Evolutionary conservation across 495 filamentous ascomycete genomes (phyloP).

Genomic region (Aspergillus wentii): DNA sequence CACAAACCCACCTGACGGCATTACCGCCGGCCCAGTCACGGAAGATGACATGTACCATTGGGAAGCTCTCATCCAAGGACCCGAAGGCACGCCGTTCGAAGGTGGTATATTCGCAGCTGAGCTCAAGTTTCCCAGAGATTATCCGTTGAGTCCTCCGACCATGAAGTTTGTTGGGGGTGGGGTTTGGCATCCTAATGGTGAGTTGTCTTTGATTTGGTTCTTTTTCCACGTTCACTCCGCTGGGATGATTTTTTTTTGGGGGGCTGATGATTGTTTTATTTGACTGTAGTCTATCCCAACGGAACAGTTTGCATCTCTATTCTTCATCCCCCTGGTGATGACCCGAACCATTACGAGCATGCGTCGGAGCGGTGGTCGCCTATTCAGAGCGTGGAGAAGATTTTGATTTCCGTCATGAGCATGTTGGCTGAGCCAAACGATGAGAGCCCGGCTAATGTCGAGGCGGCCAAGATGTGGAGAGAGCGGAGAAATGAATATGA

Average conservation of each 20-base stretch:
- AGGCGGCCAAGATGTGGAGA: slow-evolving; percentile 98
- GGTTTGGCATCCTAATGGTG: slow-evolving; percentile 96
- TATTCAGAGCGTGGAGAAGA: slow-evolving; percentile 97
- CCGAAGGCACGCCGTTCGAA: slow-evolving; percentile 93
- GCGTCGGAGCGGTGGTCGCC: slow-evolving; percentile 94
- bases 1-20: slow-evolving; percentile 83
- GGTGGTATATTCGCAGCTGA: slow-evolving; percentile 91
- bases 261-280: background rate
- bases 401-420: slow-evolving; percentile 94
- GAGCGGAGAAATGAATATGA: slow-evolving; percentile 83
- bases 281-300: slow-evolving; percentile 79
- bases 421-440: slow-evolving; percentile 99
- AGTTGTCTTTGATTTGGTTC: no score
- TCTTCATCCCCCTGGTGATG: slow-evolving; percentile 95
- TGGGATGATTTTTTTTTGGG: background rate
- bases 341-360: slow-evolving; percentile 98
- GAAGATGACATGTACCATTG: slow-evolving; percentile 96
- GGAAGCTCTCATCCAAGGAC: slow-evolving; percentile 95
- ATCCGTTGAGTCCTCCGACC: slow-evolving; percentile 84
- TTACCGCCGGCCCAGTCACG: slow-evolving; percentile 86
- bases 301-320: slow-evolving; percentile 96
- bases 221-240: no score
- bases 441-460: slow-evolving; percentile 95
- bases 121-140: slow-evolving; percentile 92
- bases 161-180: slow-evolving; percentile 88